Evolutionary conservation across 495 filamentous ascomycete species (phyloP), one percentile per base, ranked within the genome.

Genomic region (Poronia punctata): DNA sequence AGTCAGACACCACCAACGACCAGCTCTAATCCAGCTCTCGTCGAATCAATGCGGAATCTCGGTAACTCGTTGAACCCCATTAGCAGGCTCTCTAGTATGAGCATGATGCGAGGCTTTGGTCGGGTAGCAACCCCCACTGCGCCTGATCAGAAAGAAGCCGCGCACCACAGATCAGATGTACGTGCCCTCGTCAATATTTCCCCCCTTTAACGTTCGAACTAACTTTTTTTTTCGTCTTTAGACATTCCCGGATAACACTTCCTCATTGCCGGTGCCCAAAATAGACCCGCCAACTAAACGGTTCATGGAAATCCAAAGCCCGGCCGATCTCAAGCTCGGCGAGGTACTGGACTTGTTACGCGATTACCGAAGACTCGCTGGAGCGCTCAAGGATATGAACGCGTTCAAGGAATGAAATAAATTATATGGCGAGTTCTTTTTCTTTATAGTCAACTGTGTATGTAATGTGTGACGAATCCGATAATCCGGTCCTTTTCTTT

Each of bases 311-410:
- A 61, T 82, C 24, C 72, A 84, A 53, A 80, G 84, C 60, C 82
- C 80, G 6, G 74, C 75, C 5, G 89, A 97, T 39, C 62, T 99
- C 30, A 82, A 71, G 38, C 60, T 97, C 32, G 80, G 80, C 14
- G 92, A 99, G 52, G 80, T 96, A 27, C 64, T 84, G 26, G 79
- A 85, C 41, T 55, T 99, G 45, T 62, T 99, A 37, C 77, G 76
- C 50, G 92, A 96, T 61, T 99, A 97, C 59, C 81, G 88, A 46
- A 68, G 89, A 34, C 64, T 99, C 9, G 86, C 85, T 6, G 70
- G 65, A 14, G 82, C 76, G 17, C 60, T 88, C 56, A 75, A 73
- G 56, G 72, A 78, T 40, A 60, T 74, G 57, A 74, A 75, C 3
- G 77, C 72, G 22, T 69, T 81, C 35, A 75, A 66, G 39, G 62